Evolutionary conservation across 2,329 filamentous ascomycete species (phyloP).

Genomic region (Lithohypha guttulata): DNA sequence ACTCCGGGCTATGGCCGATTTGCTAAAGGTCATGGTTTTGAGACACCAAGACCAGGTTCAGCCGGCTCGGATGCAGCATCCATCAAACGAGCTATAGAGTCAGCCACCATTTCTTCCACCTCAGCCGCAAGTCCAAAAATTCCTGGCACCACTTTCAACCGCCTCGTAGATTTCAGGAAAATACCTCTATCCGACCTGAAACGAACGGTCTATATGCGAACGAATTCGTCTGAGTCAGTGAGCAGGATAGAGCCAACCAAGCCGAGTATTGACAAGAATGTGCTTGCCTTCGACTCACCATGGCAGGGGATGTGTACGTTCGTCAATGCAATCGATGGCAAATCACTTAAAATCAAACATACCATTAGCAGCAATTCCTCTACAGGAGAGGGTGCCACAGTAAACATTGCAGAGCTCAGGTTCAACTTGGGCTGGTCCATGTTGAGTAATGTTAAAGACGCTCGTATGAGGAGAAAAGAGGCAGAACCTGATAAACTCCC

Average conservation of each 20-base stretch:
- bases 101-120: neutral
- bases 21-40: conserved; percentile 22
- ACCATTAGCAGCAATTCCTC: conserved; percentile 38
- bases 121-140: neutral
- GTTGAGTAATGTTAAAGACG: conserved; percentile 12
- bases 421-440: conserved; percentile 58
- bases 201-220: conserved; percentile 25
- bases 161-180: conserved; percentile 6
- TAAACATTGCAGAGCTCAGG: conserved; percentile 65
- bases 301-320: conserved; percentile 88
- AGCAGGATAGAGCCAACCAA: conserved; percentile 28
- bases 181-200: conserved; percentile 11
- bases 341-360: conserved; percentile 64
- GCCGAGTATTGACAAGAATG: conserved; percentile 44
- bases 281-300: conserved; percentile 68
- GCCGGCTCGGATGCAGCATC: conserved; percentile 4
- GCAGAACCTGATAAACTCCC: conserved; percentile 11
- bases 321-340: conserved; percentile 63
- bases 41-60: neutral
- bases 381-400: conserved; percentile 20
- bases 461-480: conserved; percentile 11
- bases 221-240: conserved; percentile 39
- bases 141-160: neutral
- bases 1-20: conserved; percentile 53
- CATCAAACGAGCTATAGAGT: conserved; percentile 7